Percentiles rank a stretch among this genome's conserved stretches.
These are phyloP conservation scores for Penicillium silybi DNA, from an alignment of 495 filamentous ascomycete species.

Conservation along the genomic window DNA sequence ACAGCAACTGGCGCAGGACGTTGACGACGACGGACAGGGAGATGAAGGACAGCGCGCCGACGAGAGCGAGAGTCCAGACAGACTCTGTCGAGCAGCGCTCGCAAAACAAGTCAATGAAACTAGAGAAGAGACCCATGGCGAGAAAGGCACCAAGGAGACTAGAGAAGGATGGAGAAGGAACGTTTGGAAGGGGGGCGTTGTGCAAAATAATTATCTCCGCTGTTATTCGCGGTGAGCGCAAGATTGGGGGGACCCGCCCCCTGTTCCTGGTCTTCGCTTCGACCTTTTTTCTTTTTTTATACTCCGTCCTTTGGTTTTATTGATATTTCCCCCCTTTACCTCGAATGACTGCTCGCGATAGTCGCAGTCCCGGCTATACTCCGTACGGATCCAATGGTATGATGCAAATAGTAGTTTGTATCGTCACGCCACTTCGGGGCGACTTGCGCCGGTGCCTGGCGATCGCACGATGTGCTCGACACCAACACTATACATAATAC, in stretches of 20 bases:
- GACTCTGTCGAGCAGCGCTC: conserved; percentile 40
- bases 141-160: neutral
- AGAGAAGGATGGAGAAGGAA: conserved; percentile 10
- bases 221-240: conserved; percentile 19
- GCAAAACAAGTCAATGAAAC: conserved; percentile 34
- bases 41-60: conserved; percentile 30
- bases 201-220: conserved; percentile 24
- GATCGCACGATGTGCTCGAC: conserved; percentile 7
- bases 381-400: neutral
- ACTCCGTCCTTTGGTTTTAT: neutral
- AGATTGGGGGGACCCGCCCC: conserved; percentile 15
- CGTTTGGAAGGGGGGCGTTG: neutral
- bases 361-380: neutral
- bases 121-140: conserved; percentile 38
- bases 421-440: conserved; percentile 21
- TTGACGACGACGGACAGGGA: conserved; percentile 50
- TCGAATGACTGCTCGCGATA: neutral
- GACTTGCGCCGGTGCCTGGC: conserved; percentile 6
- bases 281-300: neutral
- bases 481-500: conserved; percentile 8
- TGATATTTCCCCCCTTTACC: neutral
- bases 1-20: conserved; percentile 65
- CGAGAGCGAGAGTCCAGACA: conserved; percentile 24
- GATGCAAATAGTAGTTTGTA: neutral
- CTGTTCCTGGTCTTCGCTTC: neutral